Conservation (phyloP, 208 protist genomes). For the Acanthamoeba sp. region DNA sequence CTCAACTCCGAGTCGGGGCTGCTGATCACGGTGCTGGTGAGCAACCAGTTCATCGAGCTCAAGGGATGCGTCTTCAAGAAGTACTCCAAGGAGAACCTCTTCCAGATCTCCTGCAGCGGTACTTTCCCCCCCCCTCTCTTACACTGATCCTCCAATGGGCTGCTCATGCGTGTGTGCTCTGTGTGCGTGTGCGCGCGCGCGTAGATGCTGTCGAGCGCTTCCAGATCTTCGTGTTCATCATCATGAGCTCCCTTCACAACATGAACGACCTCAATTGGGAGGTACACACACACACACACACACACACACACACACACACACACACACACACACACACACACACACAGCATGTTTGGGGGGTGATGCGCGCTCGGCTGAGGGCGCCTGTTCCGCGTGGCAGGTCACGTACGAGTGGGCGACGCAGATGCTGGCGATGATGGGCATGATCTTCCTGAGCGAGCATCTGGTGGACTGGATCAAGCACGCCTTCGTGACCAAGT, state of each 20-base stretch:
- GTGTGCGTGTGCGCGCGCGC: not conserved
- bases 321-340: too few relatives aligned
- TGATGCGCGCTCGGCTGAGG: too few relatives aligned
- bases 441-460: constrained; percentile 88
- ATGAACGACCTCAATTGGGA: constrained; percentile 81
- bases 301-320: too few relatives aligned
- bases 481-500: constrained; percentile 93
- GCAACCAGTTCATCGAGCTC: constrained; percentile 95
- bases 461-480: constrained; percentile 94
- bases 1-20: constrained; percentile 94
- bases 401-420: constrained; percentile 19
- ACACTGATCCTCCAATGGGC: not conserved
- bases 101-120: constrained; percentile 90
- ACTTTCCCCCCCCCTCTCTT: not conserved
- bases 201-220: constrained; percentile 94
- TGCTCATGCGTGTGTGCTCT: not conserved
- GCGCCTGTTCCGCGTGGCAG: not conserved
- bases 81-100: constrained; percentile 91
- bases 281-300: not conserved
- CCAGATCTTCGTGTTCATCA: constrained; percentile 92
- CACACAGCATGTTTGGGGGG: too few relatives aligned
- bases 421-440: constrained; percentile 36
- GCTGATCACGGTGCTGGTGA: constrained; percentile 95
- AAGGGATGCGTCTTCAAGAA: constrained; percentile 96
- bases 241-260: constrained; percentile 91